phyloP scores from a whole-genome alignment of 2,329 filamentous ascomycete genomes.

The Nigrospora oryzae region DNA sequence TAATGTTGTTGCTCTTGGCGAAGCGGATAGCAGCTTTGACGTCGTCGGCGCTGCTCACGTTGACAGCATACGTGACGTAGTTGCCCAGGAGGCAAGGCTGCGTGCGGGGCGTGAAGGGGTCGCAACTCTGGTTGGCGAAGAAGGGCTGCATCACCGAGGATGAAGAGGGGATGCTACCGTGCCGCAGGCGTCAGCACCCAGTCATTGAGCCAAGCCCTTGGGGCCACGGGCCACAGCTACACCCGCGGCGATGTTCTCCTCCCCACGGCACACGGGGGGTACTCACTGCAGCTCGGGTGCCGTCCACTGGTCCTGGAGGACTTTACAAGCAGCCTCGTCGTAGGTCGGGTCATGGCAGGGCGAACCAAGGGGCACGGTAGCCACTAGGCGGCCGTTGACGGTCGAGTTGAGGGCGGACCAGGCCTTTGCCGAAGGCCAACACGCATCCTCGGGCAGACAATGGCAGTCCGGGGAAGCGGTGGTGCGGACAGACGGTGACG shows the following conservation, averaged over 20 bases:
- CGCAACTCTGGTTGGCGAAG: conserved; percentile 20
- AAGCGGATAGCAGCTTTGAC: conserved; percentile 17
- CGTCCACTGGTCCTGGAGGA: conserved; percentile 18
- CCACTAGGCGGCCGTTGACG: conserved; percentile 33
- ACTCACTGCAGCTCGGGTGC: conserved; percentile 15
- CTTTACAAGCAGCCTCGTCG: conserved; percentile 29
- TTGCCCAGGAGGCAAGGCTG: conserved; percentile 31
- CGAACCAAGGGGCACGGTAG: conserved; percentile 33
- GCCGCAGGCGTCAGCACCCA: too few relatives aligned
- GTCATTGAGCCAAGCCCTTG: too few relatives aligned
- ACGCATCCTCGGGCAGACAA: conserved; percentile 9
- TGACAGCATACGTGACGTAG: conserved; percentile 20
- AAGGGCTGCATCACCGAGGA: conserved; percentile 21
- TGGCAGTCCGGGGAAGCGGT: conserved; percentile 3
- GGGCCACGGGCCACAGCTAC: too few relatives aligned
- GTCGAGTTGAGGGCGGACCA: conserved; percentile 31
- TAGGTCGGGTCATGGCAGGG: conserved; percentile 32
- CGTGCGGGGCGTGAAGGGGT: conserved; percentile 32
- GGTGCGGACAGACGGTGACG: neutral
- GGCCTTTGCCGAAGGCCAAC: conserved; percentile 10
- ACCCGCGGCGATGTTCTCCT: conserved; percentile 1
- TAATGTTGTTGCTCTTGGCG: conserved; percentile 24
- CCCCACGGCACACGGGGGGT: neutral
- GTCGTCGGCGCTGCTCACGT: conserved; percentile 8
- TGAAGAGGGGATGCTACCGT: conserved; percentile 12